Conservation (phyloP, 108 stramenopile genomes). For the Cyclotella kingstonii region DNA sequence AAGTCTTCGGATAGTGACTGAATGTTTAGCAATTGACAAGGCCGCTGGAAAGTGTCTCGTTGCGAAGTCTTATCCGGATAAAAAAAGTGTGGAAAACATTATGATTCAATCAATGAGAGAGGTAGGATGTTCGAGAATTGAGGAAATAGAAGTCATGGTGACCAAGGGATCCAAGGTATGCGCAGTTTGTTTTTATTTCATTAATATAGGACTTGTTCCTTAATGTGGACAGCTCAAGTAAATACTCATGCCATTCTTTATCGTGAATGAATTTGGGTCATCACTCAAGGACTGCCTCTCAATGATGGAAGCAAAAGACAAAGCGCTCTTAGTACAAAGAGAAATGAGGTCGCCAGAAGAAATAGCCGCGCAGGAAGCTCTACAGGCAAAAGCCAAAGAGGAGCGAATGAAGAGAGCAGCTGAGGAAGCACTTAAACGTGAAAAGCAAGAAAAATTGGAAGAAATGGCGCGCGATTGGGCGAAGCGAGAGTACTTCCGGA, state of each 20-base stretch:
- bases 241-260: no score
- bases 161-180: constrained; percentile 57
- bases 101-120: constrained; percentile 75
- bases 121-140: constrained; percentile 67
- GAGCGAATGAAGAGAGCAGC: constrained; percentile 19
- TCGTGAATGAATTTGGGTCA: no score
- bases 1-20: constrained; percentile 70
- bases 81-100: constrained; percentile 51
- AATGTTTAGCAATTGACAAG: constrained; percentile 67
- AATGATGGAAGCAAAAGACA: constrained; percentile 23
- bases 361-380: constrained; percentile 24
- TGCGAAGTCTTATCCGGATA: constrained; percentile 43
- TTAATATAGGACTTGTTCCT: neutral
- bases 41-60: constrained; percentile 54
- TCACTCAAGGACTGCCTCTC: constrained; percentile 34
- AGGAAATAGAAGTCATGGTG: constrained; percentile 85
- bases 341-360: constrained; percentile 33
- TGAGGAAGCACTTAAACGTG: constrained; percentile 28
- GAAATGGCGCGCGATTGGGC: constrained; percentile 74
- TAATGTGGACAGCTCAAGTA: no score
- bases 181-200: constrained; percentile 10
- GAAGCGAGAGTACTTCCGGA: constrained; percentile 70
- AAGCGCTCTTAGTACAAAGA: constrained; percentile 26
- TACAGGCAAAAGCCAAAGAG: constrained; percentile 36
- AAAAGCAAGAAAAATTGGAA: constrained; percentile 53